Base-by-base conservation (phyloP, 352 stramenopile genomes). In the Phytophthora hibernalis region DNA sequence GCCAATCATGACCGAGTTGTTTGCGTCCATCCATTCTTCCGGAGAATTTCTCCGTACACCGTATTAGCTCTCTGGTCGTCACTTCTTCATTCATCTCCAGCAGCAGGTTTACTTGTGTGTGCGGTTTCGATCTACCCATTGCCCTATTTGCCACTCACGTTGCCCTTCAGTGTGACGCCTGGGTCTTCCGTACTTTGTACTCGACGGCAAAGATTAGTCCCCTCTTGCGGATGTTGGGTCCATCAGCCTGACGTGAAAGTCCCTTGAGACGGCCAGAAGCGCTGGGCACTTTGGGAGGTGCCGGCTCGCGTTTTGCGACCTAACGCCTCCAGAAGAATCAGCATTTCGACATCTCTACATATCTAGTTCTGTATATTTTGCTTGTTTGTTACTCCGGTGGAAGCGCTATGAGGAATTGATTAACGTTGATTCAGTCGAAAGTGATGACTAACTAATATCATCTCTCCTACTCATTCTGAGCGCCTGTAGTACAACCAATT, bases 381-480 rank as follows among this genome's bases (percentile, higher is more conserved):
- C 24, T 58, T n/a, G 16, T 67, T 26, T 38, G 0, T 63, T 49
- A 22, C 18, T 24, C 26, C 49, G 22, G 28, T 65, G 44, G 56
- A 38, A 61, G 65, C 60, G 71, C 76, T 40, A 74, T 13, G 72
- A 80, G 57, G 72, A 80, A 80, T 79, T 76, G 73, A 82, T 67
- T 50, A 61, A 54, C 33, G 24, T 58, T 72, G 60, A 77, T 77
- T 77, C 61, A 66, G 21, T 61, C 51, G 69, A 75, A 80, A 54
- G 67, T 82, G 74, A 83, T 78, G 76, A 85, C 54, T 56, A 85
- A 80, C 50, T 76, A 72, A 54, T 55, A 83, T 83, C 78, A 83
- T 86, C 80, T 82, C 77, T 89, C 80, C 80, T 89, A 89, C 80
- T 89, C 80, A 89, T 74, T 80, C 77, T 82, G 80, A 89, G 80